Base-by-base conservation (phyloP, 305 asterid genomes). In the Solanum hybrid region DNA sequence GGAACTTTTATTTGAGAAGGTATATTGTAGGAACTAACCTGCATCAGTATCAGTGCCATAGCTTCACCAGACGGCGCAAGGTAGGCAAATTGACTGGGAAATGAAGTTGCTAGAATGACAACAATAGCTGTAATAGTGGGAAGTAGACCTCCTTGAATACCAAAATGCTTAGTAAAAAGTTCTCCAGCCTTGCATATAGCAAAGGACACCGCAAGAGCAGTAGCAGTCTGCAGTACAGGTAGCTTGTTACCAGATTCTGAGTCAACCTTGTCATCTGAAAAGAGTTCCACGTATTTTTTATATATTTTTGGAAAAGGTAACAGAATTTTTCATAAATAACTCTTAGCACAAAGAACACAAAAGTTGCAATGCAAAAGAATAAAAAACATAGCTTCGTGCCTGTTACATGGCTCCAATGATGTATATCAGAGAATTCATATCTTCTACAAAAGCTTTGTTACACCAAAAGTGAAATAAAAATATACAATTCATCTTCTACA, bases 31-130 rank as follows among this genome's bases (percentile, higher is more conserved):
- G 86, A 56, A 87, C 71, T 78, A 69, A 96, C 99, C 98, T 97
- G 99, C 99, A 97, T 95, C 90, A 97, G 88, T 38, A 97, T 95
- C 91, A 97, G 37, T 4, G 98, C 98, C 98, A 97, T 95, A 89
- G 98, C 98, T 91, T 97, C 99, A 24, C 99, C 98, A 76, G 99
- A 93, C 38, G 98, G 98, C 11, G 99, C 98, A 45, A 97, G 96
- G 91, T 94, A 92, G 15, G 95, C 93, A 91, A 97, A 96, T 92
- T 94, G 96, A 72, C 90, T 92, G 10, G 99, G 98, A 86, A 97
- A 93, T 4, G 89, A 78, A 6, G 99, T 96, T 80, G 99, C 99
- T 75, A 97, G 90, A 91, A 94, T 36, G 87, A 97, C 98, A 77
- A 94, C 95, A 7, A 96, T 95, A 32, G 98, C 98, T 8, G 99